These are phyloP conservation scores for Leccinum imitatum DNA, from an alignment of 768 basidiomycete species.

Conservation along the genomic window DNA sequence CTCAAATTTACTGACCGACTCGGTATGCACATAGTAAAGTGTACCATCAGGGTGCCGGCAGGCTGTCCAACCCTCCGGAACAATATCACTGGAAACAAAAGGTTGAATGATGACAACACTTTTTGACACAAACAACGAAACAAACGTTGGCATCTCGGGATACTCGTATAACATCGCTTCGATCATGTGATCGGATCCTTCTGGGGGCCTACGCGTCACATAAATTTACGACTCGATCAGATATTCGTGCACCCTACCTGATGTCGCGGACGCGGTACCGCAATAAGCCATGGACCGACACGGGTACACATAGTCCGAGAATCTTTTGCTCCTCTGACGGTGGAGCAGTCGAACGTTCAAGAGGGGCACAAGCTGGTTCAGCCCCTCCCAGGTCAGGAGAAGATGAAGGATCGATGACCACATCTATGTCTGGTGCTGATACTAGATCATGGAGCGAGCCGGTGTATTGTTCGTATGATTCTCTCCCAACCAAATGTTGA, in stretches of 20 bases:
- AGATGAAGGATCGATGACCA: not conserved
- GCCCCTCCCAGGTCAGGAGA: not conserved
- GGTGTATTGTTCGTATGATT: constrained; percentile 18
- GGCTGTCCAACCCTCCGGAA: no score
- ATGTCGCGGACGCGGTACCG: not conserved
- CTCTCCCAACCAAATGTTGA: constrained; percentile 17
- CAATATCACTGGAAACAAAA: no score
- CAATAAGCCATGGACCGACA: constrained; percentile 8
- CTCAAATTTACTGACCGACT: constrained; percentile 37
- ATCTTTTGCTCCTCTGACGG: not conserved
- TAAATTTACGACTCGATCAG: not conserved
- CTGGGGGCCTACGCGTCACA: constrained; percentile 1
- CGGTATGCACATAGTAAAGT: constrained; percentile 38
- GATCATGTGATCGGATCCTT: constrained; percentile 4
- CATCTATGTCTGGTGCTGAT: not conserved
- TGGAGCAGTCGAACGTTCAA: not conserved
- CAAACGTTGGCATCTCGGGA: not conserved
- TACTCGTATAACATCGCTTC: constrained; percentile 18
- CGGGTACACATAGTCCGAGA: not conserved
- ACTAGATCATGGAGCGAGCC: constrained; percentile 14
- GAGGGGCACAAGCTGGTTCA: not conserved
- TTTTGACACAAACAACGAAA: no score
- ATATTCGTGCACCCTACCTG: constrained; percentile 6
- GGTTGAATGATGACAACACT: no score
- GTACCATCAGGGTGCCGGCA: constrained; percentile 35